Conservation (phyloP, 352 stramenopile genomes). For the Phytophthora melonis region DNA sequence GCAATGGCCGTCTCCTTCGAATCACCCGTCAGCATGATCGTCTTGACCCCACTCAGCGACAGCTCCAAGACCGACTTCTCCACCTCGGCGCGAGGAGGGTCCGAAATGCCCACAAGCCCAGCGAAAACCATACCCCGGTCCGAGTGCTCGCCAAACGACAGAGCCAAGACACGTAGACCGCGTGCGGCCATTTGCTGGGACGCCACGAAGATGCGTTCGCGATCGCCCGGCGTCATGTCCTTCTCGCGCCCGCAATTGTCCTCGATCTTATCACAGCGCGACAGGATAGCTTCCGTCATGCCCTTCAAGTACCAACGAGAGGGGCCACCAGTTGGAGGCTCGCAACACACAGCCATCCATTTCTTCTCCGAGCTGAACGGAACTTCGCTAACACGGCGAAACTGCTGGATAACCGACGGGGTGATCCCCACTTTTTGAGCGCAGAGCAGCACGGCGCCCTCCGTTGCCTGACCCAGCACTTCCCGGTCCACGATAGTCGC, state of each 20-base stretch:
- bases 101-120: constrained; percentile 94
- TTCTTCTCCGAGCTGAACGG: constrained; percentile 97
- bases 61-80: constrained; percentile 71
- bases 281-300: constrained; percentile 86
- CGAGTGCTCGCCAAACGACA: constrained; percentile 88
- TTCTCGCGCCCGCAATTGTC: constrained; percentile 77
- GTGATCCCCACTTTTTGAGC: constrained; percentile 75
- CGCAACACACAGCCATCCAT: constrained; percentile 95
- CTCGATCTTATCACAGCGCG: constrained; percentile 77
- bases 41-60: constrained; percentile 68
- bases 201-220: constrained; percentile 69
- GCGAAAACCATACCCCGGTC: constrained; percentile 92
- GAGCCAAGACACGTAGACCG: constrained; percentile 89
- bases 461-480: constrained; percentile 84
- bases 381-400: constrained; percentile 90
- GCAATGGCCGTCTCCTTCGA: constrained; percentile 96
- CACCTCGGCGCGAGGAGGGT: constrained; percentile 74
- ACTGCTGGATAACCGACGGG: constrained; percentile 46
- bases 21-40: constrained; percentile 96
- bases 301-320: constrained; percentile 83
- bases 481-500: constrained; percentile 71
- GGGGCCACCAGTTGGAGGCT: constrained; percentile 49
- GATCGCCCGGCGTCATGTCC: constrained; percentile 68
- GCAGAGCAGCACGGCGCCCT: constrained; percentile 77
- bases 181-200: constrained; percentile 74